Evolutionary conservation across 2,329 filamentous ascomycete species (phyloP).

Genomic region (Alternaria burnsii): DNA sequence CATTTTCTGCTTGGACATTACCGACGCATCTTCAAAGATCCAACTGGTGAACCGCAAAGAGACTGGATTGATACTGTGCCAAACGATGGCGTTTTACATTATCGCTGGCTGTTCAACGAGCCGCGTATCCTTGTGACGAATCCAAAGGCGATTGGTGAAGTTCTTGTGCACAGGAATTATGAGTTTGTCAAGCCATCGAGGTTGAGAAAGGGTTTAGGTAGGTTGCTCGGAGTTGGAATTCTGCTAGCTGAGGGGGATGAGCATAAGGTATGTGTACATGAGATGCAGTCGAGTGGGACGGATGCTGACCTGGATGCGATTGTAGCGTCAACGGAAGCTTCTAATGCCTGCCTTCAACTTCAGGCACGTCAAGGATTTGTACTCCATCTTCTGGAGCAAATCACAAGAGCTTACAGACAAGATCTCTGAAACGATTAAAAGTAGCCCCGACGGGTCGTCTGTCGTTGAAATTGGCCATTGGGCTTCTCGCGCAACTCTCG

Average conservation of each 20-base stretch:
- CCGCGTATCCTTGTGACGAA: conserved; percentile 57
- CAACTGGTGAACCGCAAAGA: conserved; percentile 55
- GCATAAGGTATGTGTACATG: conserved; percentile 67
- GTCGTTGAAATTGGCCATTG: conserved; percentile 57
- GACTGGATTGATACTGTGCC: conserved; percentile 63
- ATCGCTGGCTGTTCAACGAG: conserved; percentile 58
- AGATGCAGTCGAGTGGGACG: neutral
- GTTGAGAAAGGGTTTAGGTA: conserved; percentile 63
- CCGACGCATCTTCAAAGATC: conserved; percentile 51
- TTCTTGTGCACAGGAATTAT: conserved; percentile 61
- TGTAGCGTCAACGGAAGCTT: conserved; percentile 56
- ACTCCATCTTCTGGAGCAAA: conserved; percentile 60
- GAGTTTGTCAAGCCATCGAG: conserved; percentile 60
- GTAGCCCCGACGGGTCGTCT: conserved; percentile 35
- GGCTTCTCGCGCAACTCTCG: conserved; percentile 62
- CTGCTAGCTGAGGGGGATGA: conserved; percentile 89
- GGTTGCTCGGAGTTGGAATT: conserved; percentile 74
- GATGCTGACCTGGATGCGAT: conserved; percentile 9
- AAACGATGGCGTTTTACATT: conserved; percentile 65
- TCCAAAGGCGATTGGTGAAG: conserved; percentile 59
- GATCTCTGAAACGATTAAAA: conserved; percentile 42
- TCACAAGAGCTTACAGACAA: conserved; percentile 53
- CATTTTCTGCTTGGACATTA: conserved; percentile 55
- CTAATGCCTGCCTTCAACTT: conserved; percentile 61
- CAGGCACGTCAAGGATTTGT: conserved; percentile 61